Conservation (phyloP, 192 early-diverging fungal species). For the Coemansia sp. region DNA sequence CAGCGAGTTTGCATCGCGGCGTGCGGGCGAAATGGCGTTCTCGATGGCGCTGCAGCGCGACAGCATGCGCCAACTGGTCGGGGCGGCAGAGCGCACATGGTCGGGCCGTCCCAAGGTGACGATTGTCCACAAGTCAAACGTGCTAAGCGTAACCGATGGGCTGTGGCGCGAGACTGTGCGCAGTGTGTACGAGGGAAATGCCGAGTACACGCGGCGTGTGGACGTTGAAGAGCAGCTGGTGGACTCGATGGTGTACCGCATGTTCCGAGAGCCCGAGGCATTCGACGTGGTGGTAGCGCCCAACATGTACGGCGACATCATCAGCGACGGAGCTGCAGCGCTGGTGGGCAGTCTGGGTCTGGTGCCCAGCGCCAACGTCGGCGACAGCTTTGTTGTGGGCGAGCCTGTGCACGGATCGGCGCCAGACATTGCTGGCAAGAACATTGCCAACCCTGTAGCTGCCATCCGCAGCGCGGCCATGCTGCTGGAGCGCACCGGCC, state of each 20-base stretch:
- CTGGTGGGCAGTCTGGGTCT: constrained; percentile 93
- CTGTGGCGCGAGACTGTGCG: constrained; percentile 93
- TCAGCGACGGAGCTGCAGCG: constrained; percentile 96
- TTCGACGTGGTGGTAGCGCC: constrained; percentile 98
- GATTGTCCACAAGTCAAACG: constrained; percentile 97
- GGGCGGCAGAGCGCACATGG: constrained; percentile 64
- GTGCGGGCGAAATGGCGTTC: constrained; percentile 90
- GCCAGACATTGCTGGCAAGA: constrained; percentile 96
- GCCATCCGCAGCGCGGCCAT: constrained; percentile 92
- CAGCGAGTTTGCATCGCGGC: constrained; percentile 81
- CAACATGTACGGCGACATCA: constrained; percentile 98
- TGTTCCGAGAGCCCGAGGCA: constrained; percentile 94
- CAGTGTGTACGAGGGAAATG: constrained; percentile 65
- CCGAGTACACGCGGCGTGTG: constrained; percentile 59
- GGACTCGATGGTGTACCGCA: constrained; percentile 97
- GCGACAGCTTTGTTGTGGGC: constrained; percentile 92
- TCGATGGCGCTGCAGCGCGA: constrained; percentile 85
- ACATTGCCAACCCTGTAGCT: constrained; percentile 95
- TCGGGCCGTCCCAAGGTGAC: constrained; percentile 77
- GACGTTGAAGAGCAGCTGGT: constrained; percentile 96
- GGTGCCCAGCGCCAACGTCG: constrained; percentile 95
- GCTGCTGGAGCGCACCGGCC: constrained; percentile 85
- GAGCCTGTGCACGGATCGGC: constrained; percentile 97
- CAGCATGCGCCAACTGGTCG: constrained; percentile 60
- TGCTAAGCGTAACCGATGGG: constrained; percentile 92